Base-by-base conservation (phyloP, 306 rosid species). In the Prunus salicina region DNA sequence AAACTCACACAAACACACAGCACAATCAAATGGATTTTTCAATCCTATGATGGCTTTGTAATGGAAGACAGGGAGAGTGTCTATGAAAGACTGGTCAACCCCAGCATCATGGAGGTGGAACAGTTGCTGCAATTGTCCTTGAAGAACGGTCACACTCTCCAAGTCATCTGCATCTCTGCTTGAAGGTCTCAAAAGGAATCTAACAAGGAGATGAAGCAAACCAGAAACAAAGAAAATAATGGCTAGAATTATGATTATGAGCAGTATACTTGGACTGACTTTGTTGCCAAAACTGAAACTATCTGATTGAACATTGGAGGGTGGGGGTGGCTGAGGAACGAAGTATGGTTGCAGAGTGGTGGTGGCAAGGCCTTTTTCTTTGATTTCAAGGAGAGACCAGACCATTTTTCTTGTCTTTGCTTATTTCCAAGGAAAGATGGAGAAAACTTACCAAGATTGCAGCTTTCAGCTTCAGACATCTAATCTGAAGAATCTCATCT, bases 21-120 rank as follows among this genome's bases (percentile, higher is more conserved):
- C 98, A 57, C 98, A 92, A 71, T 92, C 99, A 83, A 96, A 92
- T 2, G 99, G 97, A 86, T 85, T 84, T 64, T 96, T 92, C 79
- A 88, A 78, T 65, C 97, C 97, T 25, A 87, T 91, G 70, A 92
- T 91, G 58, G 97, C 83, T 57, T 92, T 92, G 89, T 91, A 96
- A 64, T 83, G 81, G 77, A 92, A 96, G 11, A 96, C 89, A 52
- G 97, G 99, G 61, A 96, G 91, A 2, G 93, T 79, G 66, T 96
- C 99, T 62, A 96, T 92, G 82, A 83, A 92, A 69, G 99, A 89
- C 43, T 96, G 99, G 75, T 96, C 99, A 58, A 92, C 99, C 7
- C 99, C 99, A 75, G 98, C 80, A 78, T 96, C 99, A 60, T 96
- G 99, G 58, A 92, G 99, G 46, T 91, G 96, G 66, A 96, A 96